A percentile compares a stretch with the other conserved stretches of the same genome.
Evolutionary conservation across 331 rosid genomes (phyloP).

Genomic region (Phaseolus coccineus): DNA sequence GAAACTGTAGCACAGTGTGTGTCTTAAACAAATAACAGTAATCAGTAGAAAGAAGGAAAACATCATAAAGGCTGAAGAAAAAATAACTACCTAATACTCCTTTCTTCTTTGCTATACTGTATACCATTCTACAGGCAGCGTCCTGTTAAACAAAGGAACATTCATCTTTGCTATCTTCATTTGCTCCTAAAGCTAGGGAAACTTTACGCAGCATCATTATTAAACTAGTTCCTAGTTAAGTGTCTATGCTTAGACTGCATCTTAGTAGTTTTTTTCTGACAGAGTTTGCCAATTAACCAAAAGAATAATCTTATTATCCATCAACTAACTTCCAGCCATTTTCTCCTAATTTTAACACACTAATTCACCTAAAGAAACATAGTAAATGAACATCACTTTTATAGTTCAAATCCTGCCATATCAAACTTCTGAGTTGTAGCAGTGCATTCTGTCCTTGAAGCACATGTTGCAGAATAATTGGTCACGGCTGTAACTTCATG

Average conservation of each 20-base stretch:
- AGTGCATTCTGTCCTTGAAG: slow-evolving; percentile 17
- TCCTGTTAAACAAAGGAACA: slow-evolving; percentile 10
- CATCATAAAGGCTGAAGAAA: not conserved
- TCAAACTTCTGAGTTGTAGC: slow-evolving; percentile 8
- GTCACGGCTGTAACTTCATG: slow-evolving; percentile 35
- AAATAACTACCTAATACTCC: not conserved
- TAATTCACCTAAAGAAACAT: slow-evolving; percentile 13
- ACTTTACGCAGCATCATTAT: slow-evolving; percentile 16
- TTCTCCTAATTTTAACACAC: slow-evolving; percentile 3
- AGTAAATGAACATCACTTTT: slow-evolving; percentile 13
- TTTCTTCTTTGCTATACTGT: not conserved
- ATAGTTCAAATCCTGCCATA: slow-evolving; percentile 26
- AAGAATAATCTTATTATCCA: slow-evolving; percentile 7
- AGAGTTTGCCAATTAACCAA: slow-evolving; percentile 22
- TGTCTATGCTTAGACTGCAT: not conserved
- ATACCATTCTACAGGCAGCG: not conserved
- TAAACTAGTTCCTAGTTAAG: slow-evolving; percentile 1
- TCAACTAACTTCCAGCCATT: slow-evolving; percentile 7
- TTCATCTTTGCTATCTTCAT: not conserved
- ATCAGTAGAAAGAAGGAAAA: not conserved
- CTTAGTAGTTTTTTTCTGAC: slow-evolving; percentile 2
- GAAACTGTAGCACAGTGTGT: not conserved
- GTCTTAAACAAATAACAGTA: not conserved
- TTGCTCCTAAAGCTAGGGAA: slow-evolving; percentile 21
- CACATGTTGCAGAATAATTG: slow-evolving; percentile 21